These are phyloP conservation scores for Trichoderma aggressivum DNA, from an alignment of 2,329 filamentous ascomycete genomes.

Conservation along the genomic window DNA sequence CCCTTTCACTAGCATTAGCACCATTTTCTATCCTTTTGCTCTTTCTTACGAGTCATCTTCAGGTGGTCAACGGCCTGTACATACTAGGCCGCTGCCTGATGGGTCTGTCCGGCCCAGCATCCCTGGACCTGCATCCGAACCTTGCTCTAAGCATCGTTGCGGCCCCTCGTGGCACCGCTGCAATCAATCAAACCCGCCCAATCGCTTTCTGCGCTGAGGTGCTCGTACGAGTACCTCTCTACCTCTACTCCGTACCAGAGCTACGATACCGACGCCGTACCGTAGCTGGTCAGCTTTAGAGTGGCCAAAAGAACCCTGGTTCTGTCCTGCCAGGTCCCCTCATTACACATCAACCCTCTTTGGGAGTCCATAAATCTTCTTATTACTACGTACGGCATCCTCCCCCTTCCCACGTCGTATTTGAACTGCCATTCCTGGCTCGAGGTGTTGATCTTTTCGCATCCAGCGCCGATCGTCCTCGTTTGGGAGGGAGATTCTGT, in stretches of 20 bases:
- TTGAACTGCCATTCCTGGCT: conserved; percentile 1
- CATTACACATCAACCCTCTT: neutral
- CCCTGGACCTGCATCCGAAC: conserved; percentile 8
- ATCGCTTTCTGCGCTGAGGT: neutral
- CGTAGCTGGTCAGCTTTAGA: neutral
- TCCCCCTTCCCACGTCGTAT: conserved; percentile 7
- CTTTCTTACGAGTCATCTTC: conserved; percentile 7
- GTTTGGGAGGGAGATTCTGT: neutral
- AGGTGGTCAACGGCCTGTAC: neutral
- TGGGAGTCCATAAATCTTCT: neutral
- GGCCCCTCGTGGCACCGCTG: conserved; percentile 14
- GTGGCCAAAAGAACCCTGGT: neutral
- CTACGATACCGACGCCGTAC: neutral
- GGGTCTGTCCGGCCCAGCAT: neutral
- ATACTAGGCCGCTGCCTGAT: neutral
- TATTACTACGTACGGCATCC: conserved; percentile 12
- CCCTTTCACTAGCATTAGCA: neutral
- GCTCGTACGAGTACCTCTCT: neutral
- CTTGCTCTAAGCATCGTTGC: neutral
- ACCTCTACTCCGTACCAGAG: neutral
- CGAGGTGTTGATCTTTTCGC: conserved; percentile 7
- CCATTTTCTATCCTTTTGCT: neutral
- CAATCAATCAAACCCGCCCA: neutral
- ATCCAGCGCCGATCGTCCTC: conserved; percentile 9
- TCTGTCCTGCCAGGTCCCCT: neutral